Conservation (phyloP, 768 basidiomycete genomes). For the Suillus subluteus region DNA sequence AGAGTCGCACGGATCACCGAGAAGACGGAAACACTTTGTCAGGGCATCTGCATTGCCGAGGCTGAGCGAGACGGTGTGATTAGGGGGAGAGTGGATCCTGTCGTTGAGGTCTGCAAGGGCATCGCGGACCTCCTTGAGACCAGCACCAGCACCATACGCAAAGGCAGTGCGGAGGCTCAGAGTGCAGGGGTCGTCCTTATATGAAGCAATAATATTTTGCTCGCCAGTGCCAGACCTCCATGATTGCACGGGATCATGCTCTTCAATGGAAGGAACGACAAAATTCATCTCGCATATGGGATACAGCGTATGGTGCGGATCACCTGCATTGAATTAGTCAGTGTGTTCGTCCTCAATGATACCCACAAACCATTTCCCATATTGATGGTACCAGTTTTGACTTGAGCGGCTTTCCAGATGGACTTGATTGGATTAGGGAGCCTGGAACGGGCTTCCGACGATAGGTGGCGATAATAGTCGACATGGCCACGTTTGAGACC, state of each 20-base stretch:
- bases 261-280: slow-evolving; percentile 35
- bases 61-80: slow-evolving; percentile 38
- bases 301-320: slow-evolving; percentile 38
- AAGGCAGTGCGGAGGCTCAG: slow-evolving; percentile 38
- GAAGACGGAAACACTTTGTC: slow-evolving; percentile 44
- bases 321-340: slow-evolving; percentile 25
- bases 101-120: slow-evolving; percentile 39
- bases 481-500: slow-evolving; percentile 30
- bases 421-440: slow-evolving; percentile 41
- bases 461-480: slow-evolving; percentile 38
- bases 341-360: background rate
- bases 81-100: slow-evolving; percentile 38
- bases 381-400: slow-evolving; percentile 39
- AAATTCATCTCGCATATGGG: slow-evolving; percentile 39
- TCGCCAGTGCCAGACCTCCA: slow-evolving; percentile 34
- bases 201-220: slow-evolving; percentile 30
- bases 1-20: slow-evolving; percentile 46
- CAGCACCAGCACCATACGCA: slow-evolving; percentile 43
- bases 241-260: slow-evolving; percentile 32
- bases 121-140: slow-evolving; percentile 36
- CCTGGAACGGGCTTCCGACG: slow-evolving; percentile 36
- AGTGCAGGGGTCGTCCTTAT: slow-evolving; percentile 32
- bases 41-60: slow-evolving; percentile 46
- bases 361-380: slow-evolving; percentile 37
- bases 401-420: slow-evolving; percentile 40